These are phyloP conservation scores for Aspergillus pseudonomiae DNA, from an alignment of 2,329 filamentous ascomycete species.

Conservation along the genomic window DNA sequence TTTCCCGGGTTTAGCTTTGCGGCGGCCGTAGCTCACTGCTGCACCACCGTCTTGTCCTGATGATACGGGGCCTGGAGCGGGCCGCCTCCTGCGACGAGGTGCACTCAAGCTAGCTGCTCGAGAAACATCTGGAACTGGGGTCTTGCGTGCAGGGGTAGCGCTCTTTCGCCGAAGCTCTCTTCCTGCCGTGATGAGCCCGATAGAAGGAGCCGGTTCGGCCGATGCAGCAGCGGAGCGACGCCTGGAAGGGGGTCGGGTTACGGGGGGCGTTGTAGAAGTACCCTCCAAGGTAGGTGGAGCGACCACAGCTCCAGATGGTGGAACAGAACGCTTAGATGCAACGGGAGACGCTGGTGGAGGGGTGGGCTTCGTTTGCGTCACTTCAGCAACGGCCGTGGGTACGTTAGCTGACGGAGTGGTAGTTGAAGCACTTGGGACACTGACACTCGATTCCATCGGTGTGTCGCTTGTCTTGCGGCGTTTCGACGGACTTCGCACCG, in stretches of 20 bases:
- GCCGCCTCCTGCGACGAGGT: conserved; percentile 58
- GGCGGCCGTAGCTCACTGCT: conserved; percentile 63
- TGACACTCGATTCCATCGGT: conserved; percentile 22
- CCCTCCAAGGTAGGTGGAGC: conserved; percentile 1
- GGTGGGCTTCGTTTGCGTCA: conserved; percentile 22
- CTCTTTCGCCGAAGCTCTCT: conserved; percentile 47
- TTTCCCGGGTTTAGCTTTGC: conserved; percentile 57
- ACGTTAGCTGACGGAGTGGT: conserved; percentile 41
- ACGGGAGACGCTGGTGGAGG: conserved; percentile 26
- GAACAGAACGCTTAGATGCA: conserved; percentile 27
- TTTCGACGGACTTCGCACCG: conserved; percentile 37
- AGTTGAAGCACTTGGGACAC: conserved; percentile 44
- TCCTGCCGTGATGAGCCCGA: conserved; percentile 19
- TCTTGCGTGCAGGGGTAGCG: conserved; percentile 43
- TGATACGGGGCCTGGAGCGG: conserved; percentile 62
- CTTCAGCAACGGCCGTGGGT: conserved; percentile 24
- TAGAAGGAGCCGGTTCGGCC: conserved; percentile 28
- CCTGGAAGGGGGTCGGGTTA: conserved; percentile 38
- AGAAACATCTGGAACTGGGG: conserved; percentile 45
- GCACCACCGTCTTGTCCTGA: conserved; percentile 61
- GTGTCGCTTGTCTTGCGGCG: conserved; percentile 43
- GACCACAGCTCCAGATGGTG: conserved; percentile 6
- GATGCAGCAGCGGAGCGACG: conserved; percentile 33
- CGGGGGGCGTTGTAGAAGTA: conserved; percentile 30
- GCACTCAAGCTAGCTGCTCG: conserved; percentile 38